Evolutionary conservation across 805 yeast genomes (phyloP).

Genomic region (Candida sanyiensis): DNA sequence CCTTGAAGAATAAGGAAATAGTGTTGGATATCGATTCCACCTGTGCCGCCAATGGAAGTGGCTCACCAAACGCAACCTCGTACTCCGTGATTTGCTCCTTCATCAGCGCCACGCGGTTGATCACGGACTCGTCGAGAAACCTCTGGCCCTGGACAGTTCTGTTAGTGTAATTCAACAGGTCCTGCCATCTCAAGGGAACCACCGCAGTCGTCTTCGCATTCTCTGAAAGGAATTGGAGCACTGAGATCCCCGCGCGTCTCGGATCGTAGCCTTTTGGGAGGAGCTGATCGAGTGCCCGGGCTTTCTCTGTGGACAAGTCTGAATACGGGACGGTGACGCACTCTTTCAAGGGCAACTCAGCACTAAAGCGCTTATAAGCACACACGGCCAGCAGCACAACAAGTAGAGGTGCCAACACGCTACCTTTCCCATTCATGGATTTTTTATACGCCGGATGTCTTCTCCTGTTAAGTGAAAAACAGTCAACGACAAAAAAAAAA

Average conservation of each 20-base stretch:
- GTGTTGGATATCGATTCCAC: slow-evolving; percentile 4
- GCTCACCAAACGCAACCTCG: slow-evolving; percentile 3
- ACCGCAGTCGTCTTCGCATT: background rate
- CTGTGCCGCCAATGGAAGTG: background rate
- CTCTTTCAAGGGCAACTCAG: background rate
- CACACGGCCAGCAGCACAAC: too few relatives aligned
- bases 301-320: background rate
- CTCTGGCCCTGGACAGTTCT: slow-evolving; percentile 19
- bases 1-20: slow-evolving; percentile 4
- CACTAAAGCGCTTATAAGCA: too few relatives aligned
- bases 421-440: too few relatives aligned
- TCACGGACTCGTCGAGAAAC: slow-evolving; percentile 8
- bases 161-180: slow-evolving; percentile 11
- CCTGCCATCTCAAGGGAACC: slow-evolving; percentile 19
- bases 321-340: slow-evolving; percentile 3
- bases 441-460: too few relatives aligned
- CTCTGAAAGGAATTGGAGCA: slow-evolving; percentile 2
- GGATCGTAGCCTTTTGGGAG: slow-evolving; percentile 8
- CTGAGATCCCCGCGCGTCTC: slow-evolving; percentile 10
- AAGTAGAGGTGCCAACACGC: too few relatives aligned
- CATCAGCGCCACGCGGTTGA: slow-evolving; percentile 17
- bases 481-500: too few relatives aligned
- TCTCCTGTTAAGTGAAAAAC: too few relatives aligned
- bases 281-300: background rate
- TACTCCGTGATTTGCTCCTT: slow-evolving; percentile 9